Conservation (phyloP, 306 rosid genomes). For the Chamaecrista fasciculata region DNA sequence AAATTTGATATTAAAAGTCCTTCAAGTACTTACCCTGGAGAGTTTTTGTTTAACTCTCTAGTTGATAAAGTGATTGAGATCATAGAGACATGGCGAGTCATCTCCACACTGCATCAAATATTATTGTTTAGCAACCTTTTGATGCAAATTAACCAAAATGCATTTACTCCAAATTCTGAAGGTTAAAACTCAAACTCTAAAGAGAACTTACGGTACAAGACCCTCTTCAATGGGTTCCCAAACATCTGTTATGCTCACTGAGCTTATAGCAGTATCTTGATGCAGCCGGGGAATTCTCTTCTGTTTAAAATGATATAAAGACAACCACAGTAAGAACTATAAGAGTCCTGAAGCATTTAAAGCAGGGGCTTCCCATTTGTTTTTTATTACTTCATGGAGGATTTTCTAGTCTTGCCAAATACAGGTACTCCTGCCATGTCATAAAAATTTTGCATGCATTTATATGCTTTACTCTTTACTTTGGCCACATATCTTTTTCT, state of each 20-base stretch:
- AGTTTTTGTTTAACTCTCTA: conserved; percentile 60
- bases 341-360: not conserved
- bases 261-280: conserved; percentile 86
- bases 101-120: conserved; percentile 80
- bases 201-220: conserved; percentile 81
- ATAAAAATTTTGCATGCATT: not conserved
- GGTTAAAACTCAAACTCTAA: conserved; percentile 2
- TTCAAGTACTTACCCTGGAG: conserved; percentile 76
- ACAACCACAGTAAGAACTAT: conserved; percentile 17
- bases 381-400: not conserved
- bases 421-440: not conserved
- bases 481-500: not conserved
- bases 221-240: conserved; percentile 99
- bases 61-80: conserved; percentile 80
- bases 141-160: not conserved
- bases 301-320: conserved; percentile 44
- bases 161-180: not conserved
- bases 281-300: conserved; percentile 68
- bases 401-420: conserved; percentile 1
- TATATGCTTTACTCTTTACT: not conserved
- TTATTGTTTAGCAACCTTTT: conserved; percentile 20
- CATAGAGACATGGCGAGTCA: conserved; percentile 98
- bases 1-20: not conserved
- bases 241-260: conserved; percentile 91
- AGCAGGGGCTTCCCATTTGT: not conserved